Percentiles rank a stretch among this genome's conserved stretches.
These are phyloP conservation scores for Ceratobasidium sp. DNA, from an alignment of 1,284 basidiomycete genomes.

Conservation along the genomic window DNA sequence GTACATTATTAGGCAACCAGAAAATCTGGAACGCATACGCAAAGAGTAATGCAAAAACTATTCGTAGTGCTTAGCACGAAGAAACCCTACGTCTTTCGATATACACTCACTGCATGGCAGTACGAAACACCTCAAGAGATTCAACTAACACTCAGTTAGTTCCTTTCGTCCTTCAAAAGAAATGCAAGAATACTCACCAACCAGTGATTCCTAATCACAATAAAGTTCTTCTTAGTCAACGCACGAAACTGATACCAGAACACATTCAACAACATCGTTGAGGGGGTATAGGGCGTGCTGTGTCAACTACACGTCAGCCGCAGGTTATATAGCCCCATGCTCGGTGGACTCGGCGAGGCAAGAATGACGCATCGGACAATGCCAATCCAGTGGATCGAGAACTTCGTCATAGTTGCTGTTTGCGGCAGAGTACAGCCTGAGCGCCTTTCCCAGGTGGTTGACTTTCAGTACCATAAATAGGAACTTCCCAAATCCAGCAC, in stretches of 20 bases:
- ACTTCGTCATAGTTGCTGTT: background rate
- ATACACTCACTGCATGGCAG: constrained; percentile 66
- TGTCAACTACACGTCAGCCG: background rate
- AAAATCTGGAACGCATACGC: constrained; percentile 68
- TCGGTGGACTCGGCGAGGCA: background rate
- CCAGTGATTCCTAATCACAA: constrained; percentile 73
- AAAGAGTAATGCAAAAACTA: constrained; percentile 45
- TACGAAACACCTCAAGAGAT: constrained; percentile 74
- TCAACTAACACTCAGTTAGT: constrained; percentile 64
- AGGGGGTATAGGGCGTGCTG: background rate
- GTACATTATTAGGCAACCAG: constrained; percentile 67
- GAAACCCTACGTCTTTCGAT: constrained; percentile 42
- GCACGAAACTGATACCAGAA: constrained; percentile 75
- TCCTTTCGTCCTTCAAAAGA: constrained; percentile 49
- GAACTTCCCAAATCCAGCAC: too few species aligned
- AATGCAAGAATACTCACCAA: constrained; percentile 63
- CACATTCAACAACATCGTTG: constrained; percentile 18
- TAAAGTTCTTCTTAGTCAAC: constrained; percentile 81
- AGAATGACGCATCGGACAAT: background rate
- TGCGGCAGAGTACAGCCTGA: background rate
- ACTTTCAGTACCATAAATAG: background rate
- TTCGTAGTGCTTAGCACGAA: constrained; percentile 47
- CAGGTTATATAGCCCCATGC: background rate
- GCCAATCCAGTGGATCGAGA: background rate
- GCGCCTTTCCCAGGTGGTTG: too few species aligned